Percentiles rank a stretch among this genome's conserved stretches.
Evolutionary conservation across 345 rosid genomes (phyloP).

Genomic region (Hevea brasiliensis): DNA sequence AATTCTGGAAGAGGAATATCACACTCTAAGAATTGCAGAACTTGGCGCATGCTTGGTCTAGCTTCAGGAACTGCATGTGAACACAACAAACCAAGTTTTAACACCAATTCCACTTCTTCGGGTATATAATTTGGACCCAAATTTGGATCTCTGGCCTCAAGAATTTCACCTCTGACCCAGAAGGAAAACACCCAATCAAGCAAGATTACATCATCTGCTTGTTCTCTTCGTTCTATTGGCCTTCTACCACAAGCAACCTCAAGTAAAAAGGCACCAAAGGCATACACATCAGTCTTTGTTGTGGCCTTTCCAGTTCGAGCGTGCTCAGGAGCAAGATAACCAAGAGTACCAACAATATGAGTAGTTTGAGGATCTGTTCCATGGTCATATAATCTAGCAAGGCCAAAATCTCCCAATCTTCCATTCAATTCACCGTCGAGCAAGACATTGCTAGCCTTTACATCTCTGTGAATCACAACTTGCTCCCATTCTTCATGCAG

Average conservation of each 20-base stretch:
- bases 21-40: slow-evolving; percentile 46
- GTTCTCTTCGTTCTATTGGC: slow-evolving; percentile 36
- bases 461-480: slow-evolving; percentile 63
- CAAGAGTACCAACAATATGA: slow-evolving; percentile 54
- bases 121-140: slow-evolving; percentile 35
- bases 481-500: slow-evolving; percentile 72
- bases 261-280: slow-evolving; percentile 61
- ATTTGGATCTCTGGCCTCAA: slow-evolving; percentile 28
- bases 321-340: slow-evolving; percentile 68
- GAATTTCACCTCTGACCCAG: slow-evolving; percentile 21
- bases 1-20: slow-evolving; percentile 45
- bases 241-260: slow-evolving; percentile 63
- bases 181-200: slow-evolving; percentile 23
- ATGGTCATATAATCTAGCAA: slow-evolving; percentile 60
- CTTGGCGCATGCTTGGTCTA: slow-evolving; percentile 65
- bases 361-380: slow-evolving; percentile 61
- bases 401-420: slow-evolving; percentile 63
- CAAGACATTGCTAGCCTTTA: slow-evolving; percentile 61
- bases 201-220: slow-evolving; percentile 20
- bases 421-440: slow-evolving; percentile 55
- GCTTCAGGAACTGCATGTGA: slow-evolving; percentile 43
- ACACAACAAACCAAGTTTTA: slow-evolving; percentile 62
- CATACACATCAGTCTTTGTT: slow-evolving; percentile 47
- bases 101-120: slow-evolving; percentile 50
- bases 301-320: slow-evolving; percentile 54